A percentile compares a stretch with the other conserved stretches of the same genome.
Conservation (phyloP, 2,329 filamentous ascomycete genomes). For the Penicillium sp. region DNA sequence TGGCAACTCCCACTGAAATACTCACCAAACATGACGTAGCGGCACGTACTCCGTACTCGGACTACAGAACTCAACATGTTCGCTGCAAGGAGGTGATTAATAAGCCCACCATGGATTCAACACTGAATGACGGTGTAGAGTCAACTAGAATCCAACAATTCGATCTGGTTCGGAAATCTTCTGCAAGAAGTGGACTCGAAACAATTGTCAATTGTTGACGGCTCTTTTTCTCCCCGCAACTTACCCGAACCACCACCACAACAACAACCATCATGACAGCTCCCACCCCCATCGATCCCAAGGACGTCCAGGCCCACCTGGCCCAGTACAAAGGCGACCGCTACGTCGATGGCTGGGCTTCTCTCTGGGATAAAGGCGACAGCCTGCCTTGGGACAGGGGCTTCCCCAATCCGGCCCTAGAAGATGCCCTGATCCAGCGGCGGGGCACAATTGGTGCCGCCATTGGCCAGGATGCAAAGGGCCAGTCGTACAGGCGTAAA, state of each 20-base stretch:
- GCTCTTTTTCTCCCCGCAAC: neutral
- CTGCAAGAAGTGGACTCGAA: too few species aligned
- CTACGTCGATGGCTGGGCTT: conserved; percentile 49
- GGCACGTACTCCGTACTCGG: too few species aligned
- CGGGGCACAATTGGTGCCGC: conserved; percentile 35
- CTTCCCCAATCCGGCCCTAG: conserved; percentile 54
- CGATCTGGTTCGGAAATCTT: too few species aligned
- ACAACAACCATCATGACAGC: conserved; percentile 10
- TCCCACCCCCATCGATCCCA: conserved; percentile 15
- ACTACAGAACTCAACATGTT: too few species aligned
- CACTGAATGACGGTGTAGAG: neutral
- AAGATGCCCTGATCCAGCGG: conserved; percentile 46
- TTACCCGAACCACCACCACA: conserved; percentile 5
- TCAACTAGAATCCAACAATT: too few species aligned
- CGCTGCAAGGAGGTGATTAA: conserved; percentile 24
- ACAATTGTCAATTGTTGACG: too few species aligned
- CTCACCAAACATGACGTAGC: too few species aligned
- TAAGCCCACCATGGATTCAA: conserved; percentile 12
- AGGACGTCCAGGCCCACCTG: conserved; percentile 39
- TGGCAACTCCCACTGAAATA: too few species aligned
- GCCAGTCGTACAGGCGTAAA: conserved; percentile 38
- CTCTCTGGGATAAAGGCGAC: conserved; percentile 50
- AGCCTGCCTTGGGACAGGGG: conserved; percentile 56
- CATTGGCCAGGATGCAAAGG: conserved; percentile 21
- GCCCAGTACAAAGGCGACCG: conserved; percentile 35